Evolutionary conservation across 345 rosid genomes (phyloP).

Genomic region (Combretum micranthum): DNA sequence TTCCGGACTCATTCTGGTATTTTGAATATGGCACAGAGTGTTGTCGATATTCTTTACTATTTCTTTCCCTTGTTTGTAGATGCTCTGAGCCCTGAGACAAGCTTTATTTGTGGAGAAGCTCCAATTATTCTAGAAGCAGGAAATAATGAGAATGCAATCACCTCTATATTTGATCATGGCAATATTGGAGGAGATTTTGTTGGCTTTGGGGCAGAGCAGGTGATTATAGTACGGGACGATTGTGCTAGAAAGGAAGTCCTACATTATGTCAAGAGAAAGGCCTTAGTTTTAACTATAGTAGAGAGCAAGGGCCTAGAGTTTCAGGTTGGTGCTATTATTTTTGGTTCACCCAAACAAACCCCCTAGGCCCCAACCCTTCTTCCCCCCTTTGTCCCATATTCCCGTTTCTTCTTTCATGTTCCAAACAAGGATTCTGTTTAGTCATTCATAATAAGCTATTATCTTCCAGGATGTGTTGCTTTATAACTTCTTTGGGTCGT

Average conservation of each 20-base stretch:
- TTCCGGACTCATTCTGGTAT: slow-evolving; percentile 49
- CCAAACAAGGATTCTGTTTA: too few species aligned
- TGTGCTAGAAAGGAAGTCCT: slow-evolving; percentile 19
- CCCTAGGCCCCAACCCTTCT: too few species aligned
- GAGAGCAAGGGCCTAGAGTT: slow-evolving; percentile 55
- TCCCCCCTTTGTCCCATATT: too few species aligned
- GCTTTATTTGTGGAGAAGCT: slow-evolving; percentile 38
- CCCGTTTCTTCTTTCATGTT: too few species aligned
- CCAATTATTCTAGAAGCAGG: slow-evolving; percentile 35
- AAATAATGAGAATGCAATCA: slow-evolving; percentile 25
- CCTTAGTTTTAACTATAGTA: slow-evolving; percentile 35
- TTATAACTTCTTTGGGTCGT: slow-evolving; percentile 44
- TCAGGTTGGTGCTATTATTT: slow-evolving; percentile 27
- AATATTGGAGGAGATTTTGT: slow-evolving; percentile 12
- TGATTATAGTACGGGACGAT: slow-evolving; percentile 41
- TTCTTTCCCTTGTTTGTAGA: slow-evolving; percentile 35
- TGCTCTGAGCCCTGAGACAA: slow-evolving; percentile 29
- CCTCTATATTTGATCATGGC: slow-evolving; percentile 32
- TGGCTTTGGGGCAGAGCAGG: slow-evolving; percentile 50
- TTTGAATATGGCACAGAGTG: slow-evolving; percentile 43
- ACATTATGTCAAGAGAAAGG: slow-evolving; percentile 34
- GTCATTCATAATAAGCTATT: too few species aligned
- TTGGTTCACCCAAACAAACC: too few species aligned
- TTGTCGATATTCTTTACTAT: slow-evolving; percentile 35
- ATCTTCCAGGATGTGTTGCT: slow-evolving; percentile 36